These are phyloP conservation scores for Lecanoromycetidae sp. DNA, from an alignment of 2,329 filamentous ascomycete species.

Conservation along the genomic window DNA sequence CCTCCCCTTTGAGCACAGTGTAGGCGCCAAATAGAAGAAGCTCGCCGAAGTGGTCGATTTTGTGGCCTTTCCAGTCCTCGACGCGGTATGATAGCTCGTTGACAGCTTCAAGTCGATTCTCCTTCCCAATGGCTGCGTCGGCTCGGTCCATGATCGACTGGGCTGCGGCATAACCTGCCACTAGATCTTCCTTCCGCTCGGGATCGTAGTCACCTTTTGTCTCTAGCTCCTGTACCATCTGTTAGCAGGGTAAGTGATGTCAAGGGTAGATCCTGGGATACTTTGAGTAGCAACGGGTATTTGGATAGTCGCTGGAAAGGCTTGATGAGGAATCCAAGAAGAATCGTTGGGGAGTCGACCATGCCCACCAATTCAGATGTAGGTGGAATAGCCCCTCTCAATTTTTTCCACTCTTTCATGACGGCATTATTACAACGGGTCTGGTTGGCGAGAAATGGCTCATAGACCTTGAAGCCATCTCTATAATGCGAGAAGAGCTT, in stretches of 20 bases:
- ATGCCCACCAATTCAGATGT: slow-evolving; percentile 52
- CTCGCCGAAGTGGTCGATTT: slow-evolving; percentile 81
- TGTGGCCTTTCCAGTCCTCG: slow-evolving; percentile 94
- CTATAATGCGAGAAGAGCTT: slow-evolving; percentile 75
- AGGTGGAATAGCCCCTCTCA: slow-evolving; percentile 53
- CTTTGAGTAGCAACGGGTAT: slow-evolving; percentile 80
- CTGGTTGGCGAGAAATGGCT: slow-evolving; percentile 95
- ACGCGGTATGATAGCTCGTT: slow-evolving; percentile 71
- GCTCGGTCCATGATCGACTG: slow-evolving; percentile 71
- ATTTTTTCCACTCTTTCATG: slow-evolving; percentile 74
- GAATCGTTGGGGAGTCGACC: slow-evolving; percentile 71
- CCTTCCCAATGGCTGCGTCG: slow-evolving; percentile 81
- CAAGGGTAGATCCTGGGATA: slow-evolving; percentile 29
- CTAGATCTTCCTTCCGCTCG: slow-evolving; percentile 58
- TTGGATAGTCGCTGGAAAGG: slow-evolving; percentile 93
- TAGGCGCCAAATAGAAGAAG: slow-evolving; percentile 81
- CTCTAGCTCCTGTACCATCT: slow-evolving; percentile 55
- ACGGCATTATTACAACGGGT: slow-evolving; percentile 79
- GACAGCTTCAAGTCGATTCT: slow-evolving; percentile 71
- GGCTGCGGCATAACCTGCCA: slow-evolving; percentile 65
- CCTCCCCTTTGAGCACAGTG: slow-evolving; percentile 70
- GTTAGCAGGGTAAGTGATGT: slow-evolving; percentile 1
- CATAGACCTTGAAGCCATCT: slow-evolving; percentile 82
- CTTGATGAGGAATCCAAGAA: slow-evolving; percentile 88
- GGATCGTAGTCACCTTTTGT: slow-evolving; percentile 70